Percentiles rank a stretch among this genome's conserved stretches.
Evolutionary conservation across 495 filamentous ascomycete species (phyloP).

Genomic region (Jackrogersella multiformis): DNA sequence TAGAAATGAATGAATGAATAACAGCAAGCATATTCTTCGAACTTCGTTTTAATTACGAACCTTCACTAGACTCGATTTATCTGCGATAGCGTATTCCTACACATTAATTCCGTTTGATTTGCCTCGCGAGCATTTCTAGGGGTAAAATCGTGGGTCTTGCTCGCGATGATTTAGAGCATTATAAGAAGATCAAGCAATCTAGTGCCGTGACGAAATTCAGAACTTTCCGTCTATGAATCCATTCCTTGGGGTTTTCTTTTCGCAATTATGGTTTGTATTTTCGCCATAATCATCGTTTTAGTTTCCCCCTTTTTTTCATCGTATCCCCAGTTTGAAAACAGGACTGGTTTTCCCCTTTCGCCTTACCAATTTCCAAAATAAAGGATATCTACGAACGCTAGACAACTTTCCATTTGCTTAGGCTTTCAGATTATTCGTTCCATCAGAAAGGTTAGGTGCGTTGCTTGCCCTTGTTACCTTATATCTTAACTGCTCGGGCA

Average conservation of each 20-base stretch:
- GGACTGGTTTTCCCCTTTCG: not conserved
- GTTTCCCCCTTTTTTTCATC: conserved; percentile 3
- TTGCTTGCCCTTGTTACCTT: too few species aligned
- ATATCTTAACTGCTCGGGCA: not conserved
- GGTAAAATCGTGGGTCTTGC: not conserved
- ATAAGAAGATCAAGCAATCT: not conserved
- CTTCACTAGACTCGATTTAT: not conserved
- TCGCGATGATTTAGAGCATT: not conserved
- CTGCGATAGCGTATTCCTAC: not conserved
- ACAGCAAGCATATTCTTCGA: too few species aligned
- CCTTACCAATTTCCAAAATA: not conserved
- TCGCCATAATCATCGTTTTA: not conserved
- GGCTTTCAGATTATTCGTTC: too few species aligned
- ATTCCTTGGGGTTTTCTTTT: not conserved
- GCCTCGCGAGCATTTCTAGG: not conserved
- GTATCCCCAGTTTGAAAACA: not conserved
- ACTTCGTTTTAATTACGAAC: not conserved
- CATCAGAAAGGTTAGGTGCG: too few species aligned
- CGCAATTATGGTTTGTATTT: not conserved
- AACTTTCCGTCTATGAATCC: not conserved
- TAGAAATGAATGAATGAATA: conserved; percentile 15
- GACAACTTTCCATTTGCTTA: not conserved
- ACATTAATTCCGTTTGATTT: conserved; percentile 1
- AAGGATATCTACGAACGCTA: not conserved
- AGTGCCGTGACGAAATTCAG: not conserved